Conservation (phyloP, 768 basidiomycete species). For the Rhodosporidiobolus odoratus region DNA sequence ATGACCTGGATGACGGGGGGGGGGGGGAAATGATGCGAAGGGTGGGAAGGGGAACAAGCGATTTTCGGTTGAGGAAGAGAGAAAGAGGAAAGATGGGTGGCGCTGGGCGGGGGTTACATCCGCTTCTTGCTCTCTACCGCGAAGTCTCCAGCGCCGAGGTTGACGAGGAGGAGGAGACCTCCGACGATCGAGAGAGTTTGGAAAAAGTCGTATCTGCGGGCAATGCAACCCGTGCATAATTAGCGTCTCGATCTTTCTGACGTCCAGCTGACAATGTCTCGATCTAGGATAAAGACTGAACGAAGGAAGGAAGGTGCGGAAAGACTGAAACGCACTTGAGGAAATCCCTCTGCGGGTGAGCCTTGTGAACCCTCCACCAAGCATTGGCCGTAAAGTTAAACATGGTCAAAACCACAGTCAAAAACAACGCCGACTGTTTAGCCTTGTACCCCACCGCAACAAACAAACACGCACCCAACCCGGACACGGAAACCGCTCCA, state of each 20-base stretch:
- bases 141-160: slow-evolving; percentile 95
- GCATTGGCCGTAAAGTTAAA: slow-evolving; percentile 81
- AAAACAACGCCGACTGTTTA: slow-evolving; percentile 95
- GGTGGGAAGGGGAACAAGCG: not conserved
- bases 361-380: slow-evolving; percentile 90
- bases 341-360: slow-evolving; percentile 95
- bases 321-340: slow-evolving; percentile 63
- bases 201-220: slow-evolving; percentile 90
- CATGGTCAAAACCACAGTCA: slow-evolving; percentile 79
- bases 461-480: slow-evolving; percentile 87
- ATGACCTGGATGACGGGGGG: no score
- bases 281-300: slow-evolving; percentile 31
- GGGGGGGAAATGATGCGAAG: not conserved
- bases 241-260: no score
- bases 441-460: slow-evolving; percentile 99
- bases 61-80: not conserved
- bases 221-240: no score
- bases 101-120: not conserved
- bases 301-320: not conserved
- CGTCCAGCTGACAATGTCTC: no score
- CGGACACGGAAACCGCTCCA: slow-evolving; percentile 71
- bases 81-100: not conserved
- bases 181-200: slow-evolving; percentile 86
- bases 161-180: slow-evolving; percentile 91
- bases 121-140: slow-evolving; percentile 97